These are phyloP conservation scores for Cystobasidium slooffiae DNA, from an alignment of 1,284 basidiomycete species.

Conservation along the genomic window DNA sequence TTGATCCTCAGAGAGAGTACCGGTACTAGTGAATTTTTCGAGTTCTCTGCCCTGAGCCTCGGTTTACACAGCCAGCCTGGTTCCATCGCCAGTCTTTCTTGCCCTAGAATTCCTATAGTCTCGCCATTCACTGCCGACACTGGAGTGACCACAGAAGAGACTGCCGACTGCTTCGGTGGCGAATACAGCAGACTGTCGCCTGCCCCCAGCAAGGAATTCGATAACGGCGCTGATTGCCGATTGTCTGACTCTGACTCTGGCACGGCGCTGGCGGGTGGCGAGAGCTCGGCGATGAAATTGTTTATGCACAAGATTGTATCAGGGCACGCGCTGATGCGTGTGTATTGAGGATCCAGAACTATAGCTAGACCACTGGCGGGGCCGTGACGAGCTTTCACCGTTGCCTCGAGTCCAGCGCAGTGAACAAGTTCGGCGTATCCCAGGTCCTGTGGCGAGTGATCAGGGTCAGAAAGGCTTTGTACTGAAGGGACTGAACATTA, in stretches of 20 bases:
- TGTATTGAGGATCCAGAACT: not conserved
- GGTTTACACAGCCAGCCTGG: not conserved
- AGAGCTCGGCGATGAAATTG: not conserved
- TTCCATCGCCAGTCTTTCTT: slow-evolving; percentile 14
- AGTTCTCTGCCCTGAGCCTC: not conserved
- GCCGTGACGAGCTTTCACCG: not conserved
- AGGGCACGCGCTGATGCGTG: slow-evolving; percentile 11
- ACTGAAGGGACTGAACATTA: not conserved
- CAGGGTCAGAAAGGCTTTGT: not conserved
- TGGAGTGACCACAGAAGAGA: not conserved
- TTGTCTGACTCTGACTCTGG: not conserved
- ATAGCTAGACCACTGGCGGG: not conserved
- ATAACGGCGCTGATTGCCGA: not conserved
- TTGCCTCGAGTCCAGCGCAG: not conserved
- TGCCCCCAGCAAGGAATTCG: not conserved
- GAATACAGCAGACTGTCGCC: not conserved
- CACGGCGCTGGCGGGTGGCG: not conserved
- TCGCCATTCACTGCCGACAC: slow-evolving; percentile 1
- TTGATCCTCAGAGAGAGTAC: slow-evolving; percentile 57
- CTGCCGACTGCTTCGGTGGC: not conserved
- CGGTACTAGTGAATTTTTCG: not conserved
- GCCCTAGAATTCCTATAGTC: not conserved
- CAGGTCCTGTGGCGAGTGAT: not conserved
- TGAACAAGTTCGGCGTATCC: slow-evolving; percentile 19
- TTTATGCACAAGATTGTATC: slow-evolving; percentile 7